A percentile compares a stretch with the other conserved stretches of the same genome.
Conservation (phyloP, 2,329 filamentous ascomycete genomes). For the Colletotrichum destructivum region DNA sequence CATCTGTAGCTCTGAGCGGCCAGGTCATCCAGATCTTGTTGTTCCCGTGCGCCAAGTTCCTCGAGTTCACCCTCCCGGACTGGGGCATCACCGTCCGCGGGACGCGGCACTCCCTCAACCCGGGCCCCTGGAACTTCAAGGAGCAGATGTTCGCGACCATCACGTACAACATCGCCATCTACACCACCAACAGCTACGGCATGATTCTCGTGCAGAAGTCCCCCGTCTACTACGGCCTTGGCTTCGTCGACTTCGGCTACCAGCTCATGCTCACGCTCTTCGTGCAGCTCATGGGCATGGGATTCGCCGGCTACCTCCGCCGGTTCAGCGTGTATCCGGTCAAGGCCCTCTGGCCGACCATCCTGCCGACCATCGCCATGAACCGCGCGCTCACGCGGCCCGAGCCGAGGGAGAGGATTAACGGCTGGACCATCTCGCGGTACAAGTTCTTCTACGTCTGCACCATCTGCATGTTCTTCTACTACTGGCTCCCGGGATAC, state of each 20-base stretch:
- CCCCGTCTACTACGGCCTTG: constrained; percentile 58
- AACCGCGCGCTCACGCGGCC: constrained; percentile 52
- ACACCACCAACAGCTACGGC: constrained; percentile 53
- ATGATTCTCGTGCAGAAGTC: constrained; percentile 54
- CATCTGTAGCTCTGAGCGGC: constrained; percentile 49
- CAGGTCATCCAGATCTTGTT: constrained; percentile 62
- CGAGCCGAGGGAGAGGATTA: constrained; percentile 53
- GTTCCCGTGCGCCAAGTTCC: constrained; percentile 61
- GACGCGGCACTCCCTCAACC: constrained; percentile 54
- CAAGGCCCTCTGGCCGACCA: constrained; percentile 52
- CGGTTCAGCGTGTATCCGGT: constrained; percentile 56
- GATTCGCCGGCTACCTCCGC: constrained; percentile 57
- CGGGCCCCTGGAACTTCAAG: constrained; percentile 59
- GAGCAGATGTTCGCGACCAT: constrained; percentile 61
- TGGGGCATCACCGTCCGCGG: constrained; percentile 59
- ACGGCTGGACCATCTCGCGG: constrained; percentile 62
- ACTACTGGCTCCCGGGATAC: constrained; percentile 65
- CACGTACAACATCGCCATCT: constrained; percentile 55
- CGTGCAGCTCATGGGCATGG: constrained; percentile 60
- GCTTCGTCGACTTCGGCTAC: constrained; percentile 57
- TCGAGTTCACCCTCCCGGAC: constrained; percentile 61
- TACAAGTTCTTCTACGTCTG: constrained; percentile 60
- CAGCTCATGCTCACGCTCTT: constrained; percentile 57
- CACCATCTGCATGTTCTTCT: constrained; percentile 58
- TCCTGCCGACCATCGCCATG: constrained; percentile 53